phyloP scores from a whole-genome alignment of 768 basidiomycete genomes.

The Boletus coccyginus region DNA sequence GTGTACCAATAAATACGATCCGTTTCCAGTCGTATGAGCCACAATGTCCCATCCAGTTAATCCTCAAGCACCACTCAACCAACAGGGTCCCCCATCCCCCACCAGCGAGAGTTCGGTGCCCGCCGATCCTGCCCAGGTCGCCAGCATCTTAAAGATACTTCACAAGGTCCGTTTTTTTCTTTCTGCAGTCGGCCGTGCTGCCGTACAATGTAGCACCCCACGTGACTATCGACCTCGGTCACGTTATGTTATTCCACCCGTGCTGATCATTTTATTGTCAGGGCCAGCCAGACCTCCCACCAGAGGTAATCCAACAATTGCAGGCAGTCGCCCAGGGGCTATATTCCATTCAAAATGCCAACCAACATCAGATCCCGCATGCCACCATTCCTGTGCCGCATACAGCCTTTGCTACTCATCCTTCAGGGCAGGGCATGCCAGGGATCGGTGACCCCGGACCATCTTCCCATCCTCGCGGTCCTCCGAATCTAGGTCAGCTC shows the following conservation, averaged over 20 bases:
- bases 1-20: background rate
- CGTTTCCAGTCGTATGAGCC: background rate
- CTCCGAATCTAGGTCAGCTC: constrained; percentile 60
- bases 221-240: constrained; percentile 25
- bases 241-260: constrained; percentile 15
- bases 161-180: constrained; percentile 45
- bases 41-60: constrained; percentile 14
- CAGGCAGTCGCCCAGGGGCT: constrained; percentile 51
- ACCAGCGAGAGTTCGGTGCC: constrained; percentile 5
- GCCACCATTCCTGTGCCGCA: constrained; percentile 39
- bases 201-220: constrained; percentile 11
- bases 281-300: constrained; percentile 52
- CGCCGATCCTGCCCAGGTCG: constrained; percentile 56
- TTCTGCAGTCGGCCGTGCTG: background rate
- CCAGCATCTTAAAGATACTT: constrained; percentile 57
- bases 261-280: constrained; percentile 19
- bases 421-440: constrained; percentile 40
- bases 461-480: constrained; percentile 69
- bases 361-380: constrained; percentile 32
- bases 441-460: constrained; percentile 66
- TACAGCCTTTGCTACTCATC: constrained; percentile 23
- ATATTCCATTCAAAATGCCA: constrained; percentile 26
- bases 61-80: constrained; percentile 11
- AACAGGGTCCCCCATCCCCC: constrained; percentile 11
- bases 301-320: constrained; percentile 59